Conservation (phyloP, 148 eudicot genomes). For the Talinum fruticosum region DNA sequence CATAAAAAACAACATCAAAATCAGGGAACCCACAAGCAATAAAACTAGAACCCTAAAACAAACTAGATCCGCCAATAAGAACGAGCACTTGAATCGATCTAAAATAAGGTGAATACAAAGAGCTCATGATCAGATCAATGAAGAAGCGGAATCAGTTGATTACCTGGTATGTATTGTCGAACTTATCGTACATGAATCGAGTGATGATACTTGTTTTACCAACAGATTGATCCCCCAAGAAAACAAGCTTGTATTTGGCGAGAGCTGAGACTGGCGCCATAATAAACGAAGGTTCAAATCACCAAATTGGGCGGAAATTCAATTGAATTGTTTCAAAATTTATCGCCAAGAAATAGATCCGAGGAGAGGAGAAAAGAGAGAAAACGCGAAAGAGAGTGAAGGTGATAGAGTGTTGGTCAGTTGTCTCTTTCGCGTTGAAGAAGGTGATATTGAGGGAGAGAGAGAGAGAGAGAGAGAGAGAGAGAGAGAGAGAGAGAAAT, state of each 20-base stretch:
- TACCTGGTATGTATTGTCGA: conserved; percentile 13
- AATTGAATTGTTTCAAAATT: neutral
- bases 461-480: neutral
- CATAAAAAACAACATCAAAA: neutral
- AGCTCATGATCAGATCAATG: neutral
- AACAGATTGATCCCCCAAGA: conserved; percentile 9
- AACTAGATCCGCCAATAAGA: neutral
- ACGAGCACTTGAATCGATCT: neutral
- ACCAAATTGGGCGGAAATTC: neutral
- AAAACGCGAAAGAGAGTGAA: neutral
- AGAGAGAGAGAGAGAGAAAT: neutral
- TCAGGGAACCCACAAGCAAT: neutral
- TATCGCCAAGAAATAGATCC: neutral
- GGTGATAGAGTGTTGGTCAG: neutral
- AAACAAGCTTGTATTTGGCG: conserved; percentile 5
- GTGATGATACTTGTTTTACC: conserved; percentile 9
- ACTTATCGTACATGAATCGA: conserved; percentile 11
- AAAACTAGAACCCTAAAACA: neutral
- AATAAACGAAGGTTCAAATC: too few species aligned
- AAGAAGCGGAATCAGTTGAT: neutral
- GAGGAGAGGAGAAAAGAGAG: conserved; percentile 2
- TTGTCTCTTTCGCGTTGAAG: neutral
- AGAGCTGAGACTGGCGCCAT: conserved; percentile 11
- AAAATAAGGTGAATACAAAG: neutral
- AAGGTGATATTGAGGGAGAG: neutral